Base-by-base conservation (phyloP, 768 basidiomycete species). In the Mycena kentingensis region DNA sequence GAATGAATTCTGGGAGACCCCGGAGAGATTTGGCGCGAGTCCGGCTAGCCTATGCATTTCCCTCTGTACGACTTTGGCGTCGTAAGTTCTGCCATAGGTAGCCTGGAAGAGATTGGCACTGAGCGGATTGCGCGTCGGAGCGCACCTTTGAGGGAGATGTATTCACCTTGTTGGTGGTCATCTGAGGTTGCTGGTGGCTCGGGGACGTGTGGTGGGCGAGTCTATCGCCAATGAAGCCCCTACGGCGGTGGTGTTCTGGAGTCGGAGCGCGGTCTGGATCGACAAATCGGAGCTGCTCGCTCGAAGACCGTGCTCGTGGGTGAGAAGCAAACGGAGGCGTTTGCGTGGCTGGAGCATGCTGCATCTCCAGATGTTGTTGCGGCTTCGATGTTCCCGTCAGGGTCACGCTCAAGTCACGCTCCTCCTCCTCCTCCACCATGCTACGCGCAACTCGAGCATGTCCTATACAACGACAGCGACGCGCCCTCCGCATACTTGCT, bases 21-120 rank as follows among this genome's bases (percentile, higher is more conserved):
- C 70, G 1, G 79, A 73, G 31, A 81, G 73, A 18, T 73, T 75
- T 21, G 85, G 81, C 1, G 77, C 77, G 12, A 84, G 75, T 8
- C 79, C 75, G 3, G 72, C 67, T 4, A 92, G 80, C 28, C 90
- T 81, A 63, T 91, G 88, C 88, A 93, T 91, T 68, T 93, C 90
- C 34, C 87, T 82, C 87, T 58, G 39, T 19, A 1, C 57, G 41
- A 89, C 75, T 66, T 91, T 89, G 15, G 86, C 77, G 70, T 90
- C 88, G 68, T 90, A 90, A 1, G 87, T 88, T 19, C 88, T 83
- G 21, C 81, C 77, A 65, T 87, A 81, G 10, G 83, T 79, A 32
- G 78, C 69, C 81, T 78, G 54, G 31, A 29, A 49, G 39, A 38
- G 31, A 28, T n/a, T 25, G 47, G 15, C n/a, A 4, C 39, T 5